Evolutionary conservation across 257 asterid species (phyloP).

Genomic region (Nicotiana obtusifolia): DNA sequence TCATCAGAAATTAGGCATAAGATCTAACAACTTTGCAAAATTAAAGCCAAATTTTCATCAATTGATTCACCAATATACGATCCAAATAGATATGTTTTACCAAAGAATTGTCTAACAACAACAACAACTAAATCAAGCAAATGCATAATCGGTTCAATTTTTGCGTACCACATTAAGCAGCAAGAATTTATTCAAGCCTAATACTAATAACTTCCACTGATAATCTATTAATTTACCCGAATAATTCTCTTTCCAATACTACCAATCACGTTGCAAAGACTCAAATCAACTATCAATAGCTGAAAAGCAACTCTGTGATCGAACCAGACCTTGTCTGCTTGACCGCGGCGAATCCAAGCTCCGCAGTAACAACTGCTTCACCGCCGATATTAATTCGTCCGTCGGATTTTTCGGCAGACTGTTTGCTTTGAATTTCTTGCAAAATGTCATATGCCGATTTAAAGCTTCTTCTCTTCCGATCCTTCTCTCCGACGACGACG

Average conservation of each 20-base stretch:
- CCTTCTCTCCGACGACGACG: slow-evolving; percentile 18
- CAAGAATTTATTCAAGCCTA: background rate
- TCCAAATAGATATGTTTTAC: background rate
- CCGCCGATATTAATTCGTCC: slow-evolving; percentile 56
- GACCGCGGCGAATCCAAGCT: slow-evolving; percentile 69
- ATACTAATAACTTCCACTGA: background rate
- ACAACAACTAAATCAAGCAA: background rate
- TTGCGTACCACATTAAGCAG: background rate
- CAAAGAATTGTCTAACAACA: background rate
- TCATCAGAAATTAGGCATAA: background rate
- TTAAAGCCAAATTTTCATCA: background rate
- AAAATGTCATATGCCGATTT: slow-evolving; percentile 65
- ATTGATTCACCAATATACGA: background rate
- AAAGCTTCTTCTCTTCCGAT: slow-evolving; percentile 69
- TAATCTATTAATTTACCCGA: background rate
- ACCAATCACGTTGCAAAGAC: background rate
- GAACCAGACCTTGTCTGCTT: slow-evolving; percentile 31
- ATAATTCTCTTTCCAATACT: background rate
- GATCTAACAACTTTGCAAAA: background rate
- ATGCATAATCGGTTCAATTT: background rate
- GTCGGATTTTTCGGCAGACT: slow-evolving; percentile 53
- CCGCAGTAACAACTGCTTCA: slow-evolving; percentile 64
- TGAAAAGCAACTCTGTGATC: slow-evolving; percentile 43
- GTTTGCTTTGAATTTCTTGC: slow-evolving; percentile 44
- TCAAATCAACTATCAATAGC: slow-evolving; percentile 29